Base-by-base conservation (phyloP, 768 basidiomycete genomes). In the Boletellus ananiceps region DNA sequence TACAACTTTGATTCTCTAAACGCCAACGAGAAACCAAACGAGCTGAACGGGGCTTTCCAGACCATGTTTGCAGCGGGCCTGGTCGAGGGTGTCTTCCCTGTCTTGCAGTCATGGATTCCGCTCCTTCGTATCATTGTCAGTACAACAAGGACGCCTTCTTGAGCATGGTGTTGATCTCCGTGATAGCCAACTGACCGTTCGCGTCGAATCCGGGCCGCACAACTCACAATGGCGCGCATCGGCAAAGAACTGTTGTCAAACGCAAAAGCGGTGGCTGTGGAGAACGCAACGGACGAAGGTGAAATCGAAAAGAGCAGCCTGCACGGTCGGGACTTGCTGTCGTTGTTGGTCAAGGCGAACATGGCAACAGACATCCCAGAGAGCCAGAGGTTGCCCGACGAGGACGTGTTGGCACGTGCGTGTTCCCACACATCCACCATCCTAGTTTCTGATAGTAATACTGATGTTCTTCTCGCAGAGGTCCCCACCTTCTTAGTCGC, bases 381-480 rank as follows among this genome's bases (percentile, higher is more conserved):
- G 6, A 68, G 54, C 44, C 81, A 83, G 60, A 68, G 73, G 35
- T 69, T 87, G 68, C 74, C 75, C 1, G 85, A 88, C 49, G 75
- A 75, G 32, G 84, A 87, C 47, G 80, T 87, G 15, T 57, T 84
- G 5, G 69, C 71, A 2, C 78, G 74, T 84, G 54, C 51, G 80
- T 62, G 9, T 6, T 4, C 5, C 19, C 29, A 11, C 29, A 3
- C 13, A 21, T 18, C 27, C 6, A 15, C 11, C 14, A 0, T 15
- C n/a, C n/a, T 15, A 11, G n/a, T 16, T 16, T 16, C 27, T 5
- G 16, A 5, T 32, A 19, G 18, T 19, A 12, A 42, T 12, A 4
- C 19, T 32, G 2, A 14, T 2, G 7, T n/a, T 15, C 4, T 32
- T 42, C 19, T 23, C 19, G 31, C 16, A 42, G 41, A 42, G 31